Evolutionary conservation across 1,284 basidiomycete genomes (phyloP).

Genomic region (Pisolithus thermaeus): DNA sequence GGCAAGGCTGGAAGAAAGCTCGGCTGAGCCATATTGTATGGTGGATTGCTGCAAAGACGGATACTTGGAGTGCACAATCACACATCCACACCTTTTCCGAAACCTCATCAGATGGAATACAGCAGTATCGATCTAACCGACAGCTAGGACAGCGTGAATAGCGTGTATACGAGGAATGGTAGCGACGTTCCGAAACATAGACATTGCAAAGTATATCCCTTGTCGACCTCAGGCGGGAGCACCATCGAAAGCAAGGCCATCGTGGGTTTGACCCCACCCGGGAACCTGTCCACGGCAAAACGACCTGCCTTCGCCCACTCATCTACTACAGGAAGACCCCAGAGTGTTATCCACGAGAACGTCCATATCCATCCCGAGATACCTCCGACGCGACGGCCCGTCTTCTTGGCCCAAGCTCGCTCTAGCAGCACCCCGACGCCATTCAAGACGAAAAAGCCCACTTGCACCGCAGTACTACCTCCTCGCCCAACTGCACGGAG

Average conservation of each 20-base stretch:
- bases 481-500: slow-evolving; percentile 53
- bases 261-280: slow-evolving; percentile 14
- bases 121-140: too few relatives aligned
- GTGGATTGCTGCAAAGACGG: neutral
- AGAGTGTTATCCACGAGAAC: slow-evolving; percentile 40
- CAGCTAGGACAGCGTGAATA: neutral
- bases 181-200: neutral
- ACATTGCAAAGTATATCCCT: neutral
- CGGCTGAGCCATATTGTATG: slow-evolving; percentile 16
- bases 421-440: slow-evolving; percentile 49
- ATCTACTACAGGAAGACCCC: slow-evolving; percentile 44
- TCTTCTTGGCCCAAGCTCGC: slow-evolving; percentile 34
- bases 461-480: slow-evolving; percentile 35
- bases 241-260: slow-evolving; percentile 7
- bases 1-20: slow-evolving; percentile 25
- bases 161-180: neutral
- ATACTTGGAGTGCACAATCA: neutral
- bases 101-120: neutral
- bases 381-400: slow-evolving; percentile 40
- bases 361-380: slow-evolving; percentile 47
- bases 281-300: slow-evolving; percentile 12
- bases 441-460: slow-evolving; percentile 51
- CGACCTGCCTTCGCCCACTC: slow-evolving; percentile 44
- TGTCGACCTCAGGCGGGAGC: neutral
- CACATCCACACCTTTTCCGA: neutral